Evolutionary conservation across 2,329 filamentous ascomycete species (phyloP), one percentile per base, ranked within the genome.

Genomic region (Allantophomopsis lycopodina): DNA sequence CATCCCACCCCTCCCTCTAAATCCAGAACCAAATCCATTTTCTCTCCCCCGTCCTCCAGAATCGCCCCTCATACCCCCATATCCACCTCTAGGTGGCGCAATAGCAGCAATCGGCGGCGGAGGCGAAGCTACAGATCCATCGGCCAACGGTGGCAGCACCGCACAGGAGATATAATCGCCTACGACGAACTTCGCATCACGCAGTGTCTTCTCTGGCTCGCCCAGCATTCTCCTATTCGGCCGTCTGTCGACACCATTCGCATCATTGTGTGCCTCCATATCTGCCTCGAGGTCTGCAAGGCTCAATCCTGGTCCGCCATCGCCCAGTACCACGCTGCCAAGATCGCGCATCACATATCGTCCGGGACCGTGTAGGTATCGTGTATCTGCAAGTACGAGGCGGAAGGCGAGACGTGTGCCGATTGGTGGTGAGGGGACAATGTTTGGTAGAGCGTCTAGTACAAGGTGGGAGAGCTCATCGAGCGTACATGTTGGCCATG

Each of bases 401-500:
- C 88, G 81, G 62, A 91, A 96, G 44, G 76, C 78, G n/a, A 95
- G 69, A 40, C 89, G 77, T 7, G 87, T 89, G 44, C 89, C 88
- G 32, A 87, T 71, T 6, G 79, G 73, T 1, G 83, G 83, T 31
- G 70, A 65, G 1, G 87, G 85, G 2, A 94, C 71, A 15, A 86
- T 63, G 2, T 66, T 62, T 0, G 83, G 81, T 1, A 84, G 66
- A 1, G 80, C 71, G 38, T 74, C 73, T 20, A 76, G 74, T 41
- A 96, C 71, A 40, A 89, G 78, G 41, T 83, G 75, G 16, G 82
- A 79, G 30, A 96, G 76, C 59, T 95, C 87, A 48, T 72, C 68
- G 17, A 96, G 71, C 2, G 83, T 86, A 62, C 83, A 89, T 51
- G 74, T 76, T 41, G 76, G 71, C 83, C 86, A 94, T 42, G 87